A percentile compares a stretch with the other conserved stretches of the same genome.
phyloP scores from a whole-genome alignment of 805 yeast species.

The Monosporozyma siamensis region DNA sequence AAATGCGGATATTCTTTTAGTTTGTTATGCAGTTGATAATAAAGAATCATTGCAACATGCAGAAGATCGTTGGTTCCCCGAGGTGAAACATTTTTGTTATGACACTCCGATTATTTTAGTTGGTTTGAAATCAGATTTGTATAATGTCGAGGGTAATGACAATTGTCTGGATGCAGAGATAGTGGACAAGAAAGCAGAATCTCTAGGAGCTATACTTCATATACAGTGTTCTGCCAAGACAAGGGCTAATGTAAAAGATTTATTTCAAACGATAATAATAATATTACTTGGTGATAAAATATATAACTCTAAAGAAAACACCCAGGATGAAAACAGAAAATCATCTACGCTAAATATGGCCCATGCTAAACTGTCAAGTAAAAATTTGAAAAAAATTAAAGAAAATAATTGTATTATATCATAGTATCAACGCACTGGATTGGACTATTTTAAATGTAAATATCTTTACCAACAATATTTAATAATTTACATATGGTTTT shows the following conservation, averaged over 20 bases:
- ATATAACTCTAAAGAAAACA: background rate
- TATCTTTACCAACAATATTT: background rate
- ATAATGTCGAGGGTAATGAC: conserved; percentile 11
- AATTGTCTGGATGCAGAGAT: conserved; percentile 43
- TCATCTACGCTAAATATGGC: background rate
- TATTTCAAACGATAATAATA: conserved; percentile 51
- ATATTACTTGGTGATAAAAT: background rate
- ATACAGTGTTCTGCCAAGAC: conserved; percentile 72
- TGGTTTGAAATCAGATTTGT: conserved; percentile 73
- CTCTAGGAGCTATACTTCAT: conserved; percentile 61
- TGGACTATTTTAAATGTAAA: too few relatives aligned
- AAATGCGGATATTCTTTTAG: conserved; percentile 62
- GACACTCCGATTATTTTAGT: conserved; percentile 67
- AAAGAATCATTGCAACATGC: conserved; percentile 60
- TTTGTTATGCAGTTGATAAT: conserved; percentile 67
- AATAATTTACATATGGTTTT: too few relatives aligned
- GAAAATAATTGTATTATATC: background rate
- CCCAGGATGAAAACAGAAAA: background rate
- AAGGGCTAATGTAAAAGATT: conserved; percentile 54
- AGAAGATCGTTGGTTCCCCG: conserved; percentile 81
- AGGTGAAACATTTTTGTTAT: conserved; percentile 73
- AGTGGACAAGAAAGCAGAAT: conserved; percentile 36
- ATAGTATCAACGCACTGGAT: too few relatives aligned
- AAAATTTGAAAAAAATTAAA: background rate
- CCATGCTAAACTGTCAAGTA: background rate